Evolutionary conservation across 345 rosid genomes (phyloP), one percentile per base, ranked within the genome.

Genomic region (Citrus medica): DNA sequence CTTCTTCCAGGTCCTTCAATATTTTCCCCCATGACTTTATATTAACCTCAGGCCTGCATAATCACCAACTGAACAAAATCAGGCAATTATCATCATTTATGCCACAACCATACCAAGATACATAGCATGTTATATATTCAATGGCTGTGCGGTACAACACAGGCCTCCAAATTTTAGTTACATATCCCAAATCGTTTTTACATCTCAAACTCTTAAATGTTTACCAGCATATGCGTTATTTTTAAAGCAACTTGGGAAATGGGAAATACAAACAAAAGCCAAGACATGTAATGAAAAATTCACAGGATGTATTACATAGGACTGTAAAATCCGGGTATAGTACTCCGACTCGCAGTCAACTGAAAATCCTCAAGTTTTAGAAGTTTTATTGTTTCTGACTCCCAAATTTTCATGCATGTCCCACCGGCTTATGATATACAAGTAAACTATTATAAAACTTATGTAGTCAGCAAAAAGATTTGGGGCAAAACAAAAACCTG

Each of bases 11-110:
- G 25, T 85, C 90, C 68, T 86, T 76, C 68, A 87, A 75, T 78
- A 93, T 19, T 8, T 63, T 65, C 70, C 81, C 88, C 99, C 98
- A 95, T 55, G 98, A 91, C 85, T 79, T 91, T 79, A 95, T 83
- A 71, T 90, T 88, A 22, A 86, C 79, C 86, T 95, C 99, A 9
- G 96, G 82, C 98, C 99, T 90, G 65, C 84, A 67, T 2, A 37
- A 37, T 9, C 5, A 14, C 7, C 30, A 13, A 21, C 3, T n/a
- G 64, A 33, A 53, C 64, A 56, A 21, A 33, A 22, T 65, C 40
- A 32, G 5, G 10, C 12, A 35, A 46, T 19, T 7, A 32, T 53
- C 58, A 1, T 53, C 22, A 53, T 53, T 53, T 53, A 6, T 17
- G 17, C 58, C 58, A 53, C n/a, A 17, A 6, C 22, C 51, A 46